Base-by-base conservation (phyloP, 345 rosid species). In the Toxicodendron radicans region DNA sequence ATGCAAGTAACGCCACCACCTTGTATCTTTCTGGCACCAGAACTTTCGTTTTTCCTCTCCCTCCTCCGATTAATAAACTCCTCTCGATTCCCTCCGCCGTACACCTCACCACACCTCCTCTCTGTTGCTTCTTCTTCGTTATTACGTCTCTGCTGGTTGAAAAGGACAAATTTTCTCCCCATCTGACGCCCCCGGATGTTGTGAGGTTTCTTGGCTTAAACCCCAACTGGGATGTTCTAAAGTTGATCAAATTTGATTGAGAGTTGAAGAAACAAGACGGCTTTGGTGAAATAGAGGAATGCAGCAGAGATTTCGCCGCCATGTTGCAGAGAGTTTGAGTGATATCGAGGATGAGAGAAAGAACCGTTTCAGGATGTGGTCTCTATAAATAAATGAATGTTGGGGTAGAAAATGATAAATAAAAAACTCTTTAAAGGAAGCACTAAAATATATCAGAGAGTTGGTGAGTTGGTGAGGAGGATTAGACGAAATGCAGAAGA, bases 21-120 rank as follows among this genome's bases (percentile, higher is more conserved):
- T 91, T 95, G 30, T 87, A 85, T 83, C 99, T 91, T 87, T 92
- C 99, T 43, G 94, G 84, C 10, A 90, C 76, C 41, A 32, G 8
- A 54, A 64, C 67, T 24, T 53, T 49, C n/a, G 52, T 21, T 9
- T 64, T 66, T 45, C 76, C 84, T 35, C 46, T 73, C 27, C 75
- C 82, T 32, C 78, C 80, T n/a, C 84, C 85, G 30, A 83, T 79
- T 33, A 85, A 3, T 80, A 89, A 64, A 56, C 83, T 75, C 62
- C 82, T 85, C 78, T 83, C 88, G 64, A 86, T 80, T n/a, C 97
- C 91, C 76, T 90, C 97, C 73, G 96, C 93, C 73, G 94, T 81
- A 52, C 97, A 88, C 85, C 71, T 74, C 61, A 78, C 83, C 64
- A 21, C 52, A n/a, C 24, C 35, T 16, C 32, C 60, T 14, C 64